Percentiles rank a stretch among this genome's conserved stretches.
These are phyloP conservation scores for Teunomyces funiuensis DNA, from an alignment of 805 yeast genomes.

Conservation along the genomic window DNA sequence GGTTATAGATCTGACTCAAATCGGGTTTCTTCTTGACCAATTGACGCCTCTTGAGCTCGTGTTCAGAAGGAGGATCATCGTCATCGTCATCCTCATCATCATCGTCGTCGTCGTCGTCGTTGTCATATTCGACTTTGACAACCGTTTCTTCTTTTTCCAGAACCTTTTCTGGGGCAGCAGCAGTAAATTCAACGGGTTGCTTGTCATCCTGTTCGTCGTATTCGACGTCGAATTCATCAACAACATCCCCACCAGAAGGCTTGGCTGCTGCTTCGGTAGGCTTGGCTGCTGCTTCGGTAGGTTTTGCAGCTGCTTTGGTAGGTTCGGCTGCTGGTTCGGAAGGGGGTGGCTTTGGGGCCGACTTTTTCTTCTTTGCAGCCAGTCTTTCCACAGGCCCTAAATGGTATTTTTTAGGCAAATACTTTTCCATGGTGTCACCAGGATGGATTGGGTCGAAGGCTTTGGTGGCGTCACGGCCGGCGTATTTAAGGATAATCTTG, in stretches of 20 bases:
- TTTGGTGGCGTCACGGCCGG: conserved; percentile 64
- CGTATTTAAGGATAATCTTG: conserved; percentile 51
- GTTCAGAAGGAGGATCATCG: conserved; percentile 30
- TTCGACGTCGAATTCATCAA: conserved; percentile 41
- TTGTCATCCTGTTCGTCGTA: conserved; percentile 42
- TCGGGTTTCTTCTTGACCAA: conserved; percentile 57
- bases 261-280: background rate
- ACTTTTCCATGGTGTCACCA: conserved; percentile 74
- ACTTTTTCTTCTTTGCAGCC: conserved; percentile 3
- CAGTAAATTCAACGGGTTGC: conserved; percentile 18
- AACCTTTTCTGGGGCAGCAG: background rate
- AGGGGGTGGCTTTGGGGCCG: background rate
- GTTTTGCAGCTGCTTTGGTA: background rate
- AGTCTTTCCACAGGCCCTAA: conserved; percentile 33
- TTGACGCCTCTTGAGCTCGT: conserved; percentile 26
- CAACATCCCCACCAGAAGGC: conserved; percentile 12
- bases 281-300: background rate
- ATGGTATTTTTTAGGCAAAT: conserved; percentile 47
- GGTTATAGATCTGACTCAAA: conserved; percentile 65
- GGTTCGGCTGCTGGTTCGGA: background rate
- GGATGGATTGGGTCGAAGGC: conserved; percentile 91
- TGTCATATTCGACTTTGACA: conserved; percentile 6
- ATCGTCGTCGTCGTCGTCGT: conserved; percentile 15
- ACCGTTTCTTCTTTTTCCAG: conserved; percentile 6
- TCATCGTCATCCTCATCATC: conserved; percentile 36